Base-by-base conservation (phyloP, 176 grass and related monocot genomes). In the Cenchrus fungigraminus region DNA sequence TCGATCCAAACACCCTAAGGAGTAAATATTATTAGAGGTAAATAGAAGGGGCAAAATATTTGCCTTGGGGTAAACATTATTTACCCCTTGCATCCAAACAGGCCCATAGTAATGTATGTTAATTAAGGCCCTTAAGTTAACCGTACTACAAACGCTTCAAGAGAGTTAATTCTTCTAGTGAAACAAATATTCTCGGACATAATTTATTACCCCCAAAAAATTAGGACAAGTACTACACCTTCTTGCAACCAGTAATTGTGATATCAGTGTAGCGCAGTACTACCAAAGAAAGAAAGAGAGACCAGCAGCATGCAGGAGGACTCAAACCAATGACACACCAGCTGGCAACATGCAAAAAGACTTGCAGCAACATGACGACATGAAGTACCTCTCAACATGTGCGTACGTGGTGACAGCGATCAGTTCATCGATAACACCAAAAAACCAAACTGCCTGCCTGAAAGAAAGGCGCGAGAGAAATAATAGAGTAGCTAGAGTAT, bases 341-440 rank as follows among this genome's bases (percentile, higher is more conserved):
- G 75, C 75, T 19, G 72, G 50, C 72, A 28, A 46, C 37, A 40
- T 40, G 37, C 37, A 46, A 46, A 46, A 45, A 45, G 19, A 25
- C 1, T 12, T 77, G 75, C 53, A 40, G 53, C 59, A 61, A 28
- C 53, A n/a, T 76, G 73, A 43, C 73, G 73, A 58, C 73, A 76
- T 42, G 13, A 74, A 74, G 72, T 37, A 19, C 47, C 3, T 50
- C 50, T 42, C 32, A 76, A 1, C 73, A 58, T 76, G 73, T 76
- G 73, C 53, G 53, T 76, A 53, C 53, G 53, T 45, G 55, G 55
- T 37, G 44, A 47, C 73, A 73, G 40, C 37, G 20, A 62, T 62
- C 59, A 46, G 8, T 9, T 46, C 45, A 62, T 62, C 59, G 32
- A 45, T 77, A 57, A 16, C 53, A 55, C 47, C 29, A 79, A 46